Evolutionary conservation across 2,329 filamentous ascomycete genomes (phyloP).

Genomic region (Seiridium unicorne): DNA sequence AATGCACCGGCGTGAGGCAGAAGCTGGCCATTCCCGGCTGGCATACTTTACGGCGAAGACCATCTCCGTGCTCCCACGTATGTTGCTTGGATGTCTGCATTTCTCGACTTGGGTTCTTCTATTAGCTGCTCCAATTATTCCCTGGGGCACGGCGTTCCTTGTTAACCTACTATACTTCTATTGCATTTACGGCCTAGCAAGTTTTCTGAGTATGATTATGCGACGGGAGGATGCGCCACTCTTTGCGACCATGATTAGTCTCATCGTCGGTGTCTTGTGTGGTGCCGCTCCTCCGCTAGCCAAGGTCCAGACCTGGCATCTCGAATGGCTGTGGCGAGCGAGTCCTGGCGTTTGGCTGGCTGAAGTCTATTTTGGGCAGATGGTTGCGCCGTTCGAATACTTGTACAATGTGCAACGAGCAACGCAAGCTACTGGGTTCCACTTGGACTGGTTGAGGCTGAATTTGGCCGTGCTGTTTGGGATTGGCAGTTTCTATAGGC

Average conservation of each 20-base stretch:
- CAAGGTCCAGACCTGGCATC: conserved; percentile 48
- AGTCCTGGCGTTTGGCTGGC: conserved; percentile 55
- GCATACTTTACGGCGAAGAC: conserved; percentile 59
- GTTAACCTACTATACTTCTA: conserved; percentile 57
- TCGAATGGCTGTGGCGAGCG: conserved; percentile 55
- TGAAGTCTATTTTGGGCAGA: conserved; percentile 53
- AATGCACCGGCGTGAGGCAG: conserved; percentile 53
- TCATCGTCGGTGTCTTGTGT: conserved; percentile 53
- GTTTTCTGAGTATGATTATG: conserved; percentile 50
- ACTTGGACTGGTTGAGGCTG: conserved; percentile 38
- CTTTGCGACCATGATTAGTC: conserved; percentile 50
- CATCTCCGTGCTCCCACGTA: conserved; percentile 48
- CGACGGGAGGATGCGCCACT: conserved; percentile 56
- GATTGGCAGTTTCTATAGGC: conserved; percentile 43
- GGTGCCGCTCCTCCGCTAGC: conserved; percentile 50
- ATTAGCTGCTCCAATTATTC: conserved; percentile 47
- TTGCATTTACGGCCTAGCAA: conserved; percentile 56
- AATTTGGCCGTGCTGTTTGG: conserved; percentile 43
- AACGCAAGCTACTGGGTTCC: conserved; percentile 40
- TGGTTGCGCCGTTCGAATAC: conserved; percentile 46
- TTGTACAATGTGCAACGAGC: conserved; percentile 51
- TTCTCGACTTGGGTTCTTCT: conserved; percentile 51
- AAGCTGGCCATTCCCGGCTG: conserved; percentile 52
- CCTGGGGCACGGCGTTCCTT: conserved; percentile 45
- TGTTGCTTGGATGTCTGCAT: conserved; percentile 50